Evolutionary conservation across 2,329 filamentous ascomycete species (phyloP).

Genomic region (Knufia fluminis): DNA sequence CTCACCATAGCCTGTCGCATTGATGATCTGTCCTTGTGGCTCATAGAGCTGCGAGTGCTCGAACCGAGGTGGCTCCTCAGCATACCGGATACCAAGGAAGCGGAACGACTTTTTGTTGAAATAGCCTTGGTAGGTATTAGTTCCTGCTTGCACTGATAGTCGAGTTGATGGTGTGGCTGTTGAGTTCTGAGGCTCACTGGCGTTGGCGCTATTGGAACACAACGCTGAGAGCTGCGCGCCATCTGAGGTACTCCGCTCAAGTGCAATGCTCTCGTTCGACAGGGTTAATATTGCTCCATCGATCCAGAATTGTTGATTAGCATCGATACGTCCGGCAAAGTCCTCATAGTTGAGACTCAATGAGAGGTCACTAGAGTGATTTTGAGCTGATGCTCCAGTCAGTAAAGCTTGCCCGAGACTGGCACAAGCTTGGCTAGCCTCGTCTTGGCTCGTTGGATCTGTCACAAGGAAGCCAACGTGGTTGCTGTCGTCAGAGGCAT

Average conservation of each 20-base stretch:
- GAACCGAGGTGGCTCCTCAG: conserved; percentile 33
- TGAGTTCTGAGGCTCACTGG: conserved; percentile 27
- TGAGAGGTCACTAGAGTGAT: conserved; percentile 38
- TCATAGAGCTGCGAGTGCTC: conserved; percentile 41
- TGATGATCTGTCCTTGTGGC: conserved; percentile 36
- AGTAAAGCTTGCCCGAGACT: conserved; percentile 36
- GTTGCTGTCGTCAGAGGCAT: conserved; percentile 44
- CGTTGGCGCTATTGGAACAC: conserved; percentile 41
- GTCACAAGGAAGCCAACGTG: conserved; percentile 45
- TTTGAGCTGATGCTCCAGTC: conserved; percentile 32
- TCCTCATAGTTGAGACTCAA: conserved; percentile 39
- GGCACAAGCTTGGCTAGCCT: conserved; percentile 31
- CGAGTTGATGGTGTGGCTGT: conserved; percentile 29
- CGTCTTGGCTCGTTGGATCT: conserved; percentile 32
- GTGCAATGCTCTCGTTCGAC: conserved; percentile 8
- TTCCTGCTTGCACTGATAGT: conserved; percentile 32
- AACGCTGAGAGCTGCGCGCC: conserved; percentile 35
- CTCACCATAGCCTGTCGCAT: conserved; percentile 38
- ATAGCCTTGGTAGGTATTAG: conserved; percentile 42
- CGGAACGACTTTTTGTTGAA: conserved; percentile 46
- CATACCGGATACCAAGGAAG: conserved; percentile 41
- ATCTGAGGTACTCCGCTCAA: not conserved
- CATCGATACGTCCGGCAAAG: conserved; percentile 29
- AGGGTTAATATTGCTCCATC: conserved; percentile 32
- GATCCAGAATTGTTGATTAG: conserved; percentile 36